phyloP scores from a whole-genome alignment of 345 rosid species.

The Eucalyptus regnans region DNA sequence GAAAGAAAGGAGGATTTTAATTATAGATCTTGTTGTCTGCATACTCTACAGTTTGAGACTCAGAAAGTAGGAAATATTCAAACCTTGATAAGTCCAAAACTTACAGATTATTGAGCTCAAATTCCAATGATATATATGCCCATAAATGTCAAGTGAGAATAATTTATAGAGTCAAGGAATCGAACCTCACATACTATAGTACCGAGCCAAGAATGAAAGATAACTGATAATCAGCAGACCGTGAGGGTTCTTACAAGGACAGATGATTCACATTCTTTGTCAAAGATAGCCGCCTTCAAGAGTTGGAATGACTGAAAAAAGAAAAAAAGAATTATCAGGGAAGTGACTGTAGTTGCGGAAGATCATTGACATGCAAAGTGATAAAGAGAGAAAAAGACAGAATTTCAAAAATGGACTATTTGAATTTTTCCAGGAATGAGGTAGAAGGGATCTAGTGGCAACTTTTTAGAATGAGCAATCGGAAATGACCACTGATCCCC shows the following conservation, averaged over 20 bases:
- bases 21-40: no score
- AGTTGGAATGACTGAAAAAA: no score
- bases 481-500: not conserved
- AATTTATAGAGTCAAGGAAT: slow-evolving; percentile 58
- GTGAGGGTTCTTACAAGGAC: no score
- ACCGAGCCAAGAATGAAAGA: no score
- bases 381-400: not conserved
- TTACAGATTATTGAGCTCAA: slow-evolving; percentile 94
- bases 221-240: no score
- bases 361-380: not conserved
- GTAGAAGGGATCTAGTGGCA: not conserved
- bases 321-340: not conserved
- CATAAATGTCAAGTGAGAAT: slow-evolving; percentile 87
- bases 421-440: not conserved
- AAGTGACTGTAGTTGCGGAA: not conserved
- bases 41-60: not conserved
- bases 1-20: not conserved
- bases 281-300: no score
- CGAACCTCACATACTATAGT: not conserved
- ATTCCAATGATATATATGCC: slow-evolving; percentile 68
- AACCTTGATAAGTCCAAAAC: not conserved
- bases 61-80: not conserved
- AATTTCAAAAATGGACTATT: not conserved
- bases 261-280: no score
- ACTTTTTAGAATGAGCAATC: not conserved